These are phyloP conservation scores for Umbelopsis ramanniana DNA, from an alignment of 192 early-diverging fungal species.

Conservation along the genomic window DNA sequence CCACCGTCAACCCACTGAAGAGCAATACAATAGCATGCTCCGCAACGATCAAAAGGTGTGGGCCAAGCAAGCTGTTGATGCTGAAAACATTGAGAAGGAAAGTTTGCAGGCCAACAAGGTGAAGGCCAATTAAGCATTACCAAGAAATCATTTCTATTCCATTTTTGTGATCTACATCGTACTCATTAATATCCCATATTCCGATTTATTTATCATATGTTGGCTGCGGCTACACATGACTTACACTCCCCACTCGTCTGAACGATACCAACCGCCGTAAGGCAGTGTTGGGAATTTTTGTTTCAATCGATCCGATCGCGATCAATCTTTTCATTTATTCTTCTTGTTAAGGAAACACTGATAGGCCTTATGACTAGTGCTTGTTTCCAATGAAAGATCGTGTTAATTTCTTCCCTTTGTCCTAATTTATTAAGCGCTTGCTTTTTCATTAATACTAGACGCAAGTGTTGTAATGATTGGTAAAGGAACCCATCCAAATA, in stretches of 20 bases:
- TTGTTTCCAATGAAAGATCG: too few relatives aligned
- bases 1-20: slow-evolving; percentile 68
- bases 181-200: slow-evolving; percentile 6
- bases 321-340: not conserved
- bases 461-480: too few relatives aligned
- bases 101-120: slow-evolving; percentile 28
- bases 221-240: too few relatives aligned
- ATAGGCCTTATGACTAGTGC: too few relatives aligned
- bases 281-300: not conserved
- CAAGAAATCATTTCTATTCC: not conserved
- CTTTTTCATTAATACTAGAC: too few relatives aligned
- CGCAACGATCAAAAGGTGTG: slow-evolving; percentile 67
- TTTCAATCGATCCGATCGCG: not conserved
- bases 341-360: too few relatives aligned
- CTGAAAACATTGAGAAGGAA: slow-evolving; percentile 58
- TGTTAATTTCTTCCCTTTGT: too few relatives aligned
- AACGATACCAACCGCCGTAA: not conserved
- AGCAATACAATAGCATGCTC: slow-evolving; percentile 65
- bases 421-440: too few relatives aligned
- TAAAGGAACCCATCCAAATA: too few relatives aligned
- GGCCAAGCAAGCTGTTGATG: slow-evolving; percentile 64
- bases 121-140: slow-evolving; percentile 20
- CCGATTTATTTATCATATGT: not conserved
- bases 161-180: slow-evolving; percentile 12
- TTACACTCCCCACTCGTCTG: not conserved